Evolutionary conservation across 805 yeast genomes (phyloP).

Genomic region (Alloascoidea africana): DNA sequence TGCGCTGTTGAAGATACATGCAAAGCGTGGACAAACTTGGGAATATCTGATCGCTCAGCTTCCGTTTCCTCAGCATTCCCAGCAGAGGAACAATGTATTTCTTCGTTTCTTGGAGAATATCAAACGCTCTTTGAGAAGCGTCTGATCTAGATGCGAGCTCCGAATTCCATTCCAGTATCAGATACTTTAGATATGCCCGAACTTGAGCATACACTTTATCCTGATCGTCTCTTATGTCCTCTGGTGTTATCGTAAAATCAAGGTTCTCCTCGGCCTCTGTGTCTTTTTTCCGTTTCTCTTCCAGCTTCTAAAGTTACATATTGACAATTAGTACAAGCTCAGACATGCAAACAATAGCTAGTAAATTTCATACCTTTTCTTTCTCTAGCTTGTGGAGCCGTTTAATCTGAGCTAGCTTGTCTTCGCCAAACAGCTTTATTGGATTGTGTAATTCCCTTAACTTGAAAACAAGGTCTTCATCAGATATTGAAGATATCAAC

Average conservation of each 20-base stretch:
- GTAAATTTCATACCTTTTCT: constrained; percentile 11
- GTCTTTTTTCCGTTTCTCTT: constrained; percentile 14
- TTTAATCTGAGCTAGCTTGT: constrained; percentile 7
- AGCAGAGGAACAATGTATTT: constrained; percentile 34
- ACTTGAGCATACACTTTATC: constrained; percentile 23
- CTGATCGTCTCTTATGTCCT: constrained; percentile 19
- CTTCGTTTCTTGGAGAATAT: constrained; percentile 29
- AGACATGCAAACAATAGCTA: constrained; percentile 5
- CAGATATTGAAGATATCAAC: constrained; percentile 11
- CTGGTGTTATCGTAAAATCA: constrained; percentile 11
- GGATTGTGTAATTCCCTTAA: constrained; percentile 14
- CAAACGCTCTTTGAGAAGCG: constrained; percentile 10
- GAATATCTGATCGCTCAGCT: constrained; percentile 24
- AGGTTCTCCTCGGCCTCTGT: constrained; percentile 15
- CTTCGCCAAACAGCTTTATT: constrained; percentile 11
- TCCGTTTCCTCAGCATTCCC: constrained; percentile 31
- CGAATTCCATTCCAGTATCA: constrained; percentile 34
- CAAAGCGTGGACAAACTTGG: constrained; percentile 45
- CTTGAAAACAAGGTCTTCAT: constrained; percentile 14
- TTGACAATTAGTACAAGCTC: too few relatives aligned
- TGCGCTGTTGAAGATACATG: constrained; percentile 38
- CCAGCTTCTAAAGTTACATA: constrained; percentile 11
- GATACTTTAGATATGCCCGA: constrained; percentile 29
- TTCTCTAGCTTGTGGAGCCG: constrained; percentile 10
- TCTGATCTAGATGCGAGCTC: constrained; percentile 7